These are phyloP conservation scores for Neurospora intermedia DNA, from an alignment of 495 filamentous ascomycete genomes.

Conservation along the genomic window DNA sequence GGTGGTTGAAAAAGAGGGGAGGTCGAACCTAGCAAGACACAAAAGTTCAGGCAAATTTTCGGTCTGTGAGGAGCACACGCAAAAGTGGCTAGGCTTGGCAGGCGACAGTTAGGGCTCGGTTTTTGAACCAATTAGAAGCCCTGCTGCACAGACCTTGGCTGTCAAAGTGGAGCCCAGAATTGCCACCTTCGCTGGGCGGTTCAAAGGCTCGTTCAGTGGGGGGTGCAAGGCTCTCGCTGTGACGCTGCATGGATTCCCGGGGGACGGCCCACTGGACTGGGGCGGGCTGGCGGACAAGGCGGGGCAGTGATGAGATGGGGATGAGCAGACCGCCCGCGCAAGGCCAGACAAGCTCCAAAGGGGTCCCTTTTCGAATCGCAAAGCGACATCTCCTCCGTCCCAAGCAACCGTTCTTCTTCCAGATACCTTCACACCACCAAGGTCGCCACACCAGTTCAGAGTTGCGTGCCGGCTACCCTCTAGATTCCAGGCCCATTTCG, in stretches of 20 bases:
- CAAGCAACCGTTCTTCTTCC: not conserved
- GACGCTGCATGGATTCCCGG: not conserved
- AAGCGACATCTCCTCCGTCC: not conserved
- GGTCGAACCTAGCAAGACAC: conserved; percentile 19
- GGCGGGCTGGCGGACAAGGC: not conserved
- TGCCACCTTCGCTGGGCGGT: not conserved
- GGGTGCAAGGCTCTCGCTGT: not conserved
- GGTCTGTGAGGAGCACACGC: conserved; percentile 24
- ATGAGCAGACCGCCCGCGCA: not conserved
- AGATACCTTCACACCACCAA: not conserved
- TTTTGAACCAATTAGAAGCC: conserved; percentile 15
- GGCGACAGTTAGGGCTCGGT: conserved; percentile 21
- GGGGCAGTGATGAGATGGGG: not conserved
- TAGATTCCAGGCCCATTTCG: not conserved
- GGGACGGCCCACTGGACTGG: not conserved
- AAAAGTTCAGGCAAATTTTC: conserved; percentile 26
- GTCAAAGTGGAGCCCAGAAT: conserved; percentile 1
- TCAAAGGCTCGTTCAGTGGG: not conserved
- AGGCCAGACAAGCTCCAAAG: not conserved
- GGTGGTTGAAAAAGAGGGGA: conserved; percentile 24
- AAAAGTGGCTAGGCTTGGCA: conserved; percentile 17
- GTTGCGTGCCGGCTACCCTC: not conserved
- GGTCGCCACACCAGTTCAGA: not conserved
- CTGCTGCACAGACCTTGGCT: conserved; percentile 5
- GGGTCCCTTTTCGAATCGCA: not conserved